Conservation (phyloP, 2,329 filamentous ascomycete species). For the Aspergillus phoenicis region DNA sequence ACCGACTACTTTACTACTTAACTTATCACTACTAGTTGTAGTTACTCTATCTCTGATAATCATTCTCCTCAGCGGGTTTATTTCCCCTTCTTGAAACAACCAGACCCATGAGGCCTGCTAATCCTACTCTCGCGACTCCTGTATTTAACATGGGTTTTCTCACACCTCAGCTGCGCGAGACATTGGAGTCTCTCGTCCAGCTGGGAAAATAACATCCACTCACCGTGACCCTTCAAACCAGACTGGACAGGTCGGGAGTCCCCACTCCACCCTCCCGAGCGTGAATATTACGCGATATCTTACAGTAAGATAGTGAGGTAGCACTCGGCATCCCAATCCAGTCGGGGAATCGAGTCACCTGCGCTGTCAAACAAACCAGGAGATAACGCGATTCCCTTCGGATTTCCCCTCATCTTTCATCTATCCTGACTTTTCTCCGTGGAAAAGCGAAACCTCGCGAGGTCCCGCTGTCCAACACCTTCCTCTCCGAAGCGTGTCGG, state of each 20-base stretch:
- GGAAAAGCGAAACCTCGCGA: background rate
- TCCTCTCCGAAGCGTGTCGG: background rate
- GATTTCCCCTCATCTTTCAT: background rate
- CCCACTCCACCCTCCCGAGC: background rate
- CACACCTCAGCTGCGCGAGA: background rate
- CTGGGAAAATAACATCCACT: background rate
- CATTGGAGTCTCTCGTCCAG: background rate
- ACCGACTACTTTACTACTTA: background rate
- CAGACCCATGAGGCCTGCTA: background rate
- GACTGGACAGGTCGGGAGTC: background rate
- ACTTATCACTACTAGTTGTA: background rate
- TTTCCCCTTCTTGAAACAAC: background rate
- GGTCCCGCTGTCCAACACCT: background rate
- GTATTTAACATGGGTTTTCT: too few relatives aligned
- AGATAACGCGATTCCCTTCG: background rate
- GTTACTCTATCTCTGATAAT: background rate
- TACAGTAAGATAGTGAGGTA: conserved; percentile 6
- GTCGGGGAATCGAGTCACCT: background rate
- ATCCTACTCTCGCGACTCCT: too few relatives aligned
- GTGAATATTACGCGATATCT: conserved; percentile 1
- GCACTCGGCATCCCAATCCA: background rate
- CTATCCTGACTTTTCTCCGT: background rate
- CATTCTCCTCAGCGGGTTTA: background rate
- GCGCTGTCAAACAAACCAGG: background rate
- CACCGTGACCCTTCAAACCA: background rate